phyloP scores from a whole-genome alignment of 192 early-diverging fungal genomes.

The Backusella parvicylindrica region DNA sequence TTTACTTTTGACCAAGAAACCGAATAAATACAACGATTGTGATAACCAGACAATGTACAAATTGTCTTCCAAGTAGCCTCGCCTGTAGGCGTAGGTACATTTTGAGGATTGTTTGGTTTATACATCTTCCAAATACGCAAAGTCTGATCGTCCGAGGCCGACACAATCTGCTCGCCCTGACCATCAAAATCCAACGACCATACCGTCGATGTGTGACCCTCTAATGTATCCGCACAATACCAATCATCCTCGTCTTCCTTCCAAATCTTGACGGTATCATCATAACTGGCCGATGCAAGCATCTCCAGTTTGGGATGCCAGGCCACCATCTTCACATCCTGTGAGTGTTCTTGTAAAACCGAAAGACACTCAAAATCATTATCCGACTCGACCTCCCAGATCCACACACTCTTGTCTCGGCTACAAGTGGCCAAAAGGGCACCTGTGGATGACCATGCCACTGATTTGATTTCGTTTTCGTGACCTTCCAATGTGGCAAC shows the following conservation, averaged over 20 bases:
- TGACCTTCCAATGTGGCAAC: slow-evolving; percentile 95
- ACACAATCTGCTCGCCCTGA: slow-evolving; percentile 58
- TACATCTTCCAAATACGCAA: slow-evolving; percentile 75
- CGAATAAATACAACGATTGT: slow-evolving; percentile 86
- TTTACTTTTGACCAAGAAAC: slow-evolving; percentile 85
- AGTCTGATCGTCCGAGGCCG: slow-evolving; percentile 86
- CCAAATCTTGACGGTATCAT: slow-evolving; percentile 94
- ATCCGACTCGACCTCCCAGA: slow-evolving; percentile 89
- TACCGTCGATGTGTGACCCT: slow-evolving; percentile 87
- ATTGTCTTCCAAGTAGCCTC: slow-evolving; percentile 71
- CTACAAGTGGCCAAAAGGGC: slow-evolving; percentile 89
- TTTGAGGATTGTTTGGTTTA: slow-evolving; percentile 42
- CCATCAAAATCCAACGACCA: slow-evolving; percentile 90
- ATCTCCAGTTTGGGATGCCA: slow-evolving; percentile 91
- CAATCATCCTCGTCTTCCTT: slow-evolving; percentile 96
- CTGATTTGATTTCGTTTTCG: slow-evolving; percentile 96
- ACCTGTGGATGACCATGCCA: slow-evolving; percentile 83
- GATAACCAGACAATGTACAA: slow-evolving; percentile 61
- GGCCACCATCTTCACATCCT: slow-evolving; percentile 93
- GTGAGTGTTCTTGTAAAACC: slow-evolving; percentile 92
- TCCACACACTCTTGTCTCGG: slow-evolving; percentile 98
- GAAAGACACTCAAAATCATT: slow-evolving; percentile 95
- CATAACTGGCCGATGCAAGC: slow-evolving; percentile 86
- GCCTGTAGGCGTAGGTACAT: slow-evolving; percentile 46
- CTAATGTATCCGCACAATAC: slow-evolving; percentile 84